Conservation (phyloP, 805 yeast genomes). For the Myxozyma neotropica region DNA sequence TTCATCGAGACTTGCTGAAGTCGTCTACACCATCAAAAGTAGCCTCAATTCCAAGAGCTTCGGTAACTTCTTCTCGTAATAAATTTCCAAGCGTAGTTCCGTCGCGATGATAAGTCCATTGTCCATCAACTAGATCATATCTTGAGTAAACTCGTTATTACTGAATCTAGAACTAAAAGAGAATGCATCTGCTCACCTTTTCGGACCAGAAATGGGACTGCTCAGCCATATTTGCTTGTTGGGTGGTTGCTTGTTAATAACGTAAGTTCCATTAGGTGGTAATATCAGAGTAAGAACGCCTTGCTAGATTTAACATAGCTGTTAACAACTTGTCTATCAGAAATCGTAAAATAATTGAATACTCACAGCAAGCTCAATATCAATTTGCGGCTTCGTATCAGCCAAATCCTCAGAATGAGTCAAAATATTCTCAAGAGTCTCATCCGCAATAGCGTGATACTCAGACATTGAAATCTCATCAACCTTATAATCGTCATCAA, state of each 20-base stretch:
- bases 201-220: conserved; percentile 93
- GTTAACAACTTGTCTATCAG: too few species aligned
- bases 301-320: conserved; percentile 50
- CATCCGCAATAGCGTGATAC: conserved; percentile 67
- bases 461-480: conserved; percentile 41
- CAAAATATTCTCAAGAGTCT: conserved; percentile 66
- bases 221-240: conserved; percentile 95
- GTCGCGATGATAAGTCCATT: conserved; percentile 83
- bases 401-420: conserved; percentile 69
- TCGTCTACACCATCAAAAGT: conserved; percentile 35
- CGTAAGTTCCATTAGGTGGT: conserved; percentile 79
- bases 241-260: conserved; percentile 96
- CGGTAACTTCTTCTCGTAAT: conserved; percentile 51
- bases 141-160: conserved; percentile 38
- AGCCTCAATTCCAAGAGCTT: conserved; percentile 31
- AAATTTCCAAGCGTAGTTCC: conserved; percentile 52
- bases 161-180: too few species aligned
- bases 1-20: conserved; percentile 14
- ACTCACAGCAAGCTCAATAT: conserved; percentile 66
- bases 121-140: conserved; percentile 70
- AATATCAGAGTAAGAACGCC: conserved; percentile 81
- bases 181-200: conserved; percentile 49
- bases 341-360: too few species aligned
- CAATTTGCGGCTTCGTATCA: conserved; percentile 65
- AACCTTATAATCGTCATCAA: conserved; percentile 12